These are phyloP conservation scores for Clausena lansium DNA, from an alignment of 345 rosid genomes.

Conservation along the genomic window DNA sequence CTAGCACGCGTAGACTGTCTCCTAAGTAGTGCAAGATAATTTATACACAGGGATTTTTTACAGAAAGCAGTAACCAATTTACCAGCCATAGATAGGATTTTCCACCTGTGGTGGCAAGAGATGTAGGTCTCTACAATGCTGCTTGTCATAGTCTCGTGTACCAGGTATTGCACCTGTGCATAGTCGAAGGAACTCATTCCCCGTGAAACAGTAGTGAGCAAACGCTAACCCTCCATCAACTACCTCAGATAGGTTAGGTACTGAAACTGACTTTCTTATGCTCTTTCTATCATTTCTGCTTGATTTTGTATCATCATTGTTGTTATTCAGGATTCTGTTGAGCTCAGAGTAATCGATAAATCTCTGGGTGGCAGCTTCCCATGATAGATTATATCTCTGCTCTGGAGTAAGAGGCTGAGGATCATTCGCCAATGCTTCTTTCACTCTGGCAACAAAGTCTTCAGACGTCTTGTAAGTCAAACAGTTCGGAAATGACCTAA, in stretches of 20 bases:
- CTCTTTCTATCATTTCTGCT: conserved; percentile 25
- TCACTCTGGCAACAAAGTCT: conserved; percentile 81
- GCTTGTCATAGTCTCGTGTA: conserved; percentile 71
- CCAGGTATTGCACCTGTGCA: conserved; percentile 89
- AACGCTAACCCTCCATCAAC: conserved; percentile 89
- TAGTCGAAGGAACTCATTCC: conserved; percentile 78
- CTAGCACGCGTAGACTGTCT: conserved; percentile 11
- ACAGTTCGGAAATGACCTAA: conserved; percentile 93
- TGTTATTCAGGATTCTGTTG: conserved; percentile 46
- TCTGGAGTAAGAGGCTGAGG: conserved; percentile 83
- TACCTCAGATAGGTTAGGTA: conserved; percentile 59
- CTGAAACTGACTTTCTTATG: conserved; percentile 46
- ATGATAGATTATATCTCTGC: conserved; percentile 77
- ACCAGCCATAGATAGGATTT: conserved; percentile 83
- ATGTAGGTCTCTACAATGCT: conserved; percentile 83
- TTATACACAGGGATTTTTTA: background rate
- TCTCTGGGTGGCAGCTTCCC: conserved; percentile 99
- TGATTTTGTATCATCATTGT: conserved; percentile 8
- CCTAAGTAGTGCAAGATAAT: conserved; percentile 10
- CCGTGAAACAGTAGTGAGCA: conserved; percentile 79
- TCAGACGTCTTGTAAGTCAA: conserved; percentile 80
- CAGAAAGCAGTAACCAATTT: conserved; percentile 6
- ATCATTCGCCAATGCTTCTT: conserved; percentile 79
- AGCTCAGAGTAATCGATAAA: conserved; percentile 84
- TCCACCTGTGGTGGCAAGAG: conserved; percentile 83